A percentile compares a stretch with the other conserved stretches of the same genome.
These are phyloP conservation scores for Heritiera littoralis DNA, from an alignment of 345 rosid genomes.

Conservation along the genomic window DNA sequence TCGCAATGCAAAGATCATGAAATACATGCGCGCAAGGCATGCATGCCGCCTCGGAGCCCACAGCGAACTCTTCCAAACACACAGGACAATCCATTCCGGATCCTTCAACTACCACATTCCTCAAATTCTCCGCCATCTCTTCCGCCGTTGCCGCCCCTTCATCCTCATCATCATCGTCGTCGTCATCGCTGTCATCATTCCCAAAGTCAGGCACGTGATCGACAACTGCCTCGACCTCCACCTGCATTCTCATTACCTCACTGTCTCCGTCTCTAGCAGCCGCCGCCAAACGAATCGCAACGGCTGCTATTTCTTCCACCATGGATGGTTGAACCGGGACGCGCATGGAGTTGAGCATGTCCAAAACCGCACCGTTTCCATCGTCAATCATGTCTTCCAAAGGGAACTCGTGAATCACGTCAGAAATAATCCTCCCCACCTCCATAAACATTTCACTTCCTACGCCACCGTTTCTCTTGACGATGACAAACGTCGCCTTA, in stretches of 20 bases:
- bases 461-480: neutral
- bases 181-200: neutral
- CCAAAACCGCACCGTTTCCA: neutral
- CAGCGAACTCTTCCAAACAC: slow-evolving; percentile 1
- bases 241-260: neutral
- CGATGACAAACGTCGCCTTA: neutral
- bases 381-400: neutral
- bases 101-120: neutral
- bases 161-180: neutral
- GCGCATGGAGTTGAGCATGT: slow-evolving; percentile 13
- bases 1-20: neutral
- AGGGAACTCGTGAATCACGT: neutral
- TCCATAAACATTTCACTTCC: neutral
- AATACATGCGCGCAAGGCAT: slow-evolving; percentile 11
- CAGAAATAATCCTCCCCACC: neutral
- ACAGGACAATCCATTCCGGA: slow-evolving; percentile 7
- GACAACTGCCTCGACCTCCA: neutral
- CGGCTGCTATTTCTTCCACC: neutral
- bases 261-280: neutral
- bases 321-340: neutral
- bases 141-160: neutral
- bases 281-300: neutral
- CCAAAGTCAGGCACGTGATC: slow-evolving; percentile 1
- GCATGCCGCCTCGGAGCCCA: neutral
- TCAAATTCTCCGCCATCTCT: neutral